Evolutionary conservation across 2,329 filamentous ascomycete genomes (phyloP), one percentile per base, ranked within the genome.

Genomic region (Trichoderma sp.): DNA sequence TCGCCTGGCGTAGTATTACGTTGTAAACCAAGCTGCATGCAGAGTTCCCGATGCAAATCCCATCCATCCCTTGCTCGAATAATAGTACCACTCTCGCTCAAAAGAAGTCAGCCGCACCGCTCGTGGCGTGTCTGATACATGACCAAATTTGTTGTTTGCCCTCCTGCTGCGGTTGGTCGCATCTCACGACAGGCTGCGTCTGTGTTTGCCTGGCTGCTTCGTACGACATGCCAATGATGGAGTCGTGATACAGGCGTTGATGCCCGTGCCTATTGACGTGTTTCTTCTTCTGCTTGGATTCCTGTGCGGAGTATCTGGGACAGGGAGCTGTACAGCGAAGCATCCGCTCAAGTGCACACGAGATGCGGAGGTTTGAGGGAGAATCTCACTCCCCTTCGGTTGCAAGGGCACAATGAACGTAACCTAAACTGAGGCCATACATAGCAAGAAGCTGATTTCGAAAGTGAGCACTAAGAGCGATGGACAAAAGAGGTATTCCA

Each of bases 71-170:
- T 63, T 55, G 60, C 50, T 55, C 14, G 14, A 63, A 55, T 63
- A 63, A 55, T 63, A 15, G 50, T 44, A 63, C 60, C 60, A 10
- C 10, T 9, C 10, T 47, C 50, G 51, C 26, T 47, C 39, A 26
- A 39, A 39, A 24, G 39, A 39, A 24, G 39, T 55, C 50, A 63
- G 60, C 60, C 50, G 60, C 60, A 55, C 60, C 60, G 60, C 26
- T 34, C 26, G 60, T 63, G 60, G 60, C 60, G 10, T 63, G 60
- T 39, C 50, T 45, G 60, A 54, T 55, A 63, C 26, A 55, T 55
- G 41, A 54, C 39, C n/a, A 55, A 17, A 6, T 15, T 30, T 39
- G 39, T 55, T 54, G 60, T 55, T 54, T 55, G 50, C 60, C n/a
- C 21, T 15, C 26, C n/a, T 10, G 60, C 50, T 45, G 50, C 50